Evolutionary conservation across 176 grass and related monocot species (phyloP), one percentile per base, ranked within the genome.

Genomic region (Paspalum vaginatum): DNA sequence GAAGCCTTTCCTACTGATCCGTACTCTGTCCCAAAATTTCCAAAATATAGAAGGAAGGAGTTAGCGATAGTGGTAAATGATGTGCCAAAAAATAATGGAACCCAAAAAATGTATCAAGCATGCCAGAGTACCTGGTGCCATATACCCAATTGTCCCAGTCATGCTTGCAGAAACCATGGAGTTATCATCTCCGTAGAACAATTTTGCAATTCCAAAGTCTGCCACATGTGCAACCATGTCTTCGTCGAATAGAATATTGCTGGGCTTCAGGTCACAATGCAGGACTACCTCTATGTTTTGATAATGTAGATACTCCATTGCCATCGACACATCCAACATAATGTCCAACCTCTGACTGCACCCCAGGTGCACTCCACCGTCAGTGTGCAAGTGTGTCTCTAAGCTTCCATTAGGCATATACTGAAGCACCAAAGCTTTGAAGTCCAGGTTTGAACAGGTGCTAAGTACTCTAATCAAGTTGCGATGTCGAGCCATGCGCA

Each of bases 351-450:
- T 72, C 48, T 53, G 8, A 6, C 8, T 24, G 69, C 9, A 52
- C 20, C 15, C 15, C 9, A 72, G 50, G 18, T 43, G 26, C 9
- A 4, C 25, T 51, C 5, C 27, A 10, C 9, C 48, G 37, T 72
- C n/a, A 25, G 38, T 50, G 68, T 70, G 68, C 15, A 32, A 5
- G 45, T 10, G 11, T 16, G 22, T 50, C 2, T 70, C 68, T 9
- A 70, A 26, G 8, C 6, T 70, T 17, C 68, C 68, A 70, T 70
- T 70, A n/a, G n/a, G n/a, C n/a, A n/a, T n/a, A n/a, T n/a, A n/a
- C n/a, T n/a, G n/a, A n/a, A n/a, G n/a, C n/a, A n/a, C n/a, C n/a
- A 72, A 53, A 11, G 69, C 69, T 72, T 20, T 72, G 69, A 72
- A 72, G 26, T 72, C 69, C 16, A 53, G 13, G 46, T 72, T 53